Evolutionary conservation across 148 eudicot species (phyloP), one percentile per base, ranked within the genome.

Genomic region (Linanthus parryae): DNA sequence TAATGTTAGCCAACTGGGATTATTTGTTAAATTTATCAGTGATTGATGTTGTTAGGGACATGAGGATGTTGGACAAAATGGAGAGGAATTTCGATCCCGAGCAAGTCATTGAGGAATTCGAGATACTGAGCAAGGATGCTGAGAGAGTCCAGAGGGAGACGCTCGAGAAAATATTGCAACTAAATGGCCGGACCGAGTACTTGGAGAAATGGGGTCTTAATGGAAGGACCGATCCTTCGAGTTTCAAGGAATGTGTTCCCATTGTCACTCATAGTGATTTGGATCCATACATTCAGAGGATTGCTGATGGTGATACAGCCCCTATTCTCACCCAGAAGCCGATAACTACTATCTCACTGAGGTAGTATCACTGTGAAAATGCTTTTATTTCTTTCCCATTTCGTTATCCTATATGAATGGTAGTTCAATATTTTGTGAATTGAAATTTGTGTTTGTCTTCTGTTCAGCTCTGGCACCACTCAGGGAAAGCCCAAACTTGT

Each of bases 401-500:
- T 6, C 25, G 7, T 52, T 19, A 15, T 20, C 31, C 13, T 10
- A 10, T 27, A 31, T 7, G 1, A 8, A 4, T 42, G 0, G 3
- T 44, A 8, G 5, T 7, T 2, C 13, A 3, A 28, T 13, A 12
- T 20, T 47, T 59, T 3, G 17, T n/a, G 13, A 33, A 16, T 25
- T 31, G 28, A 34, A 30, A 43, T 38, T 30, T 51, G 16, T 21
- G 16, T 44, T 37, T 52, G 12, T 63, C 45, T 50, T 22, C 36
- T 19, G 44, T 69, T 58, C 74, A 94, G 99, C 57, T 94, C 99
- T 43, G 99, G 99, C 16, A 94, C 99, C 9, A 82, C 88, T 61
- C 82, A 88, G 61, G 99, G 99, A 17, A 85, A 70, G 77, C 91
- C 82, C 31, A 94, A 94, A 68, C 80, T 69, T 68, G 72, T 94